Evolutionary conservation across 2,329 filamentous ascomycete genomes (phyloP).

Genomic region (Akanthomyces lecanii): DNA sequence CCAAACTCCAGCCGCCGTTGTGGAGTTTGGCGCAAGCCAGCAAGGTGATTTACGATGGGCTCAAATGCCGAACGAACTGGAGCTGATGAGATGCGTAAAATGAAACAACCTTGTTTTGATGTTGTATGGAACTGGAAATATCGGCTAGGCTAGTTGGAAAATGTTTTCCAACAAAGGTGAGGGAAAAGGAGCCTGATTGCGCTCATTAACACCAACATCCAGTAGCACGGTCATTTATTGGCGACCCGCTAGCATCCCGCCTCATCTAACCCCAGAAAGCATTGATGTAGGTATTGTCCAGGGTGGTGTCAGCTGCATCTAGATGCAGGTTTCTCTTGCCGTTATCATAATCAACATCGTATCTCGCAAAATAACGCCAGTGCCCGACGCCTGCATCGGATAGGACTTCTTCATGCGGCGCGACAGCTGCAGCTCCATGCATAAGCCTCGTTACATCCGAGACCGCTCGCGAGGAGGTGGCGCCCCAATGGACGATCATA

Average conservation of each 20-base stretch:
- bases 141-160: not conserved
- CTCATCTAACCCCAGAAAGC: not conserved
- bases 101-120: not conserved
- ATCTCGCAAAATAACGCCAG: not conserved
- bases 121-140: not conserved
- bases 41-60: not conserved
- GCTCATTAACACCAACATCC: not conserved
- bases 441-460: slow-evolving; percentile 5
- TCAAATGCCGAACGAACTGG: not conserved
- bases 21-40: not conserved
- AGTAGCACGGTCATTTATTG: not conserved
- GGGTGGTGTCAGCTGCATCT: not conserved
- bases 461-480: not conserved
- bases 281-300: not conserved
- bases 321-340: not conserved
- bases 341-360: not conserved
- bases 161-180: not conserved
- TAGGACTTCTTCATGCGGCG: not conserved
- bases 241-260: not conserved
- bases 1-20: not conserved
- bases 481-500: not conserved
- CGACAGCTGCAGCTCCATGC: not conserved
- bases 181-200: not conserved
- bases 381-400: not conserved
- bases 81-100: not conserved